Conservation (phyloP, 208 protist species). For the Acanthamoeba healyi region DNA sequence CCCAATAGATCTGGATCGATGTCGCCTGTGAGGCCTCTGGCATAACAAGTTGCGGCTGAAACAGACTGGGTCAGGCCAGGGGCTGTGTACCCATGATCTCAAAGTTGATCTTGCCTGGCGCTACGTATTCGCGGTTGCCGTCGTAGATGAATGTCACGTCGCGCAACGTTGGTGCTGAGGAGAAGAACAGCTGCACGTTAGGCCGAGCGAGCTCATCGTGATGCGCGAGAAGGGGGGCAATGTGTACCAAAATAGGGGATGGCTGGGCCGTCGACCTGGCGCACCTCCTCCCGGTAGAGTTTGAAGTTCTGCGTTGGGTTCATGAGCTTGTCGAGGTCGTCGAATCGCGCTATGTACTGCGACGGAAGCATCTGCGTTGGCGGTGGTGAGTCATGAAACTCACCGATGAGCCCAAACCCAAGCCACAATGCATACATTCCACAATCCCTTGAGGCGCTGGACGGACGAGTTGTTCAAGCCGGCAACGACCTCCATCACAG, state of each 20-base stretch:
- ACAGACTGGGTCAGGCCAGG: too few relatives aligned
- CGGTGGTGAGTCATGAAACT: background rate
- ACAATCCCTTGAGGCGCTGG: slow-evolving; percentile 36
- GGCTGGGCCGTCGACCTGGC: background rate
- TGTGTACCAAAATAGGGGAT: slow-evolving; percentile 36
- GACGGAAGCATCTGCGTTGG: slow-evolving; percentile 21
- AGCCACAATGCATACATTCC: slow-evolving; percentile 22
- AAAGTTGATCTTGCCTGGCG: slow-evolving; percentile 46
- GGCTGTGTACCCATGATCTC: slow-evolving; percentile 54
- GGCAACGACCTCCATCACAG: slow-evolving; percentile 56
- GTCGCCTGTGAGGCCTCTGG: too few relatives aligned
- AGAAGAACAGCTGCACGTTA: background rate
- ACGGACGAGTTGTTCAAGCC: slow-evolving; percentile 73
- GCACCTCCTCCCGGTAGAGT: slow-evolving; percentile 17
- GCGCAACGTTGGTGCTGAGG: background rate
- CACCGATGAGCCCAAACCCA: background rate
- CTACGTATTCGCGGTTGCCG: slow-evolving; percentile 1
- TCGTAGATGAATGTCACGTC: slow-evolving; percentile 63
- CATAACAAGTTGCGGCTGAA: background rate
- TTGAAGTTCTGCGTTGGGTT: slow-evolving; percentile 44
- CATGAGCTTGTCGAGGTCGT: slow-evolving; percentile 52
- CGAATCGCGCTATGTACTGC: slow-evolving; percentile 1
- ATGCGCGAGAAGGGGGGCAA: background rate
- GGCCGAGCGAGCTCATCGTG: too few relatives aligned
- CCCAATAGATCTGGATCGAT: slow-evolving; percentile 1